Base-by-base conservation (phyloP, 306 rosid species). In the Castanea crenata region DNA sequence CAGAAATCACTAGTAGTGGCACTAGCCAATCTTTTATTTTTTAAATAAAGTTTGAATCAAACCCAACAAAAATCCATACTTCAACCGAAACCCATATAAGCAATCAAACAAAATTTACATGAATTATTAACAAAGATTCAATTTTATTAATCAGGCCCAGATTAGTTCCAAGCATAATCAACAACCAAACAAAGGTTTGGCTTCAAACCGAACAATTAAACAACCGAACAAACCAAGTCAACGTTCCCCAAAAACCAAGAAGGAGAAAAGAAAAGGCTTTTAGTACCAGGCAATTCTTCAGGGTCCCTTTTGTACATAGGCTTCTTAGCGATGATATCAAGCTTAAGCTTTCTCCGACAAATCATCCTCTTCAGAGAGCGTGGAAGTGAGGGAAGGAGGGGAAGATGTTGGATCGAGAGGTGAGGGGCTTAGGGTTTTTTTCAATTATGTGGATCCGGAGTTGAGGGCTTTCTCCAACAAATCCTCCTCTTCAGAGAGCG, bases 241-340 rank as follows among this genome's bases (percentile, higher is more conserved):
- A 23, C 1, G 23, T 23, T 23, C 1, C 23, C 23, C 23, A 23
- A 23, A 23, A 23, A 23, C 23, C 23, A 23, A 23, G 23, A 1
- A n/a, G 52, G 34, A 4, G 25, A 55, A 31, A 27, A 59, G 27
- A 72, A 57, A 64, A 80, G 27, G 14, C 16, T 0, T 49, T 6
- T 29, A 59, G 68, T 87, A 95, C 99, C 98, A 49, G 99, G 99
- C 57, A 95, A 85, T 54, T 95, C 99, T 78, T 91, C 99, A 1
- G 99, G 99, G 15, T 95, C 97, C 88, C 95, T 90, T 85, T 92
- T 92, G 76, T 95, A 95, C 38, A 95, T 97, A 81, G 8, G 86
- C 84, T 23, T 23, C 78, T 85, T 98, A 4, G 74, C 76, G 83
- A 95, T 91, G 52, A 91, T 86, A 76, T 92, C 68, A 76, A 90